Evolutionary conservation across 2,329 filamentous ascomycete genomes (phyloP), one percentile per base, ranked within the genome.

Genomic region (Stylonectria norvegica): DNA sequence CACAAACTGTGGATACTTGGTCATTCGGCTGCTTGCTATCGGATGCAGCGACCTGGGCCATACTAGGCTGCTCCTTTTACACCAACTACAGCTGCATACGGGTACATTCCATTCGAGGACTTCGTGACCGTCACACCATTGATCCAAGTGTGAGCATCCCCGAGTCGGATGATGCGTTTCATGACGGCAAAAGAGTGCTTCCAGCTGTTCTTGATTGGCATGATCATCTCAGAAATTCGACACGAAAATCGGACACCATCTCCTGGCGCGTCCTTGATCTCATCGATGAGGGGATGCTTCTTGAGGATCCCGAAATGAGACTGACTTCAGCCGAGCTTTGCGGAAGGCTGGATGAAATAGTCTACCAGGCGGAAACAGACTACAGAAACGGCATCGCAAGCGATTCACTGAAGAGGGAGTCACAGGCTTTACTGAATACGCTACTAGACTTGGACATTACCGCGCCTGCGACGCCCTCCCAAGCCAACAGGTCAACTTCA

Each of bases 1-100:
- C 22, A 20, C 37, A 39, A 20, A 39, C 37, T 2, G 27, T 29
- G n/a, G 37, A 39, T 16, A 39, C 30, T 4, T 39, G 37, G 37
- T 39, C 37, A 17, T 39, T 39, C 17, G 37, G 37, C 12, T 39
- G 37, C 17, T 29, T 39, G 12, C 17, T 39, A 8, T 39, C 37
- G 5, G 37, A 15, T 1, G 37, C 29, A 6, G 37, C 37, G 11
- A 39, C 37, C 5, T 39, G 37, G 37, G 22, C 34, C 4, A 28
- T 39, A 20, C 37, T 39, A 3, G 37, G 37, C 2, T 16, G 6
- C n/a, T 6, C 15, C 10, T 39, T 28, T 15, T 33, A 28, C 22
- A 4, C 6, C 7, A 12, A 5, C 4, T 39, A 39, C 19, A 6
- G 16, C 14, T 25, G 4, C 6, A 29, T 39, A 18, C 37, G 37